Base-by-base conservation (phyloP, 148 eudicot genomes). In the Arbutus unedo region DNA sequence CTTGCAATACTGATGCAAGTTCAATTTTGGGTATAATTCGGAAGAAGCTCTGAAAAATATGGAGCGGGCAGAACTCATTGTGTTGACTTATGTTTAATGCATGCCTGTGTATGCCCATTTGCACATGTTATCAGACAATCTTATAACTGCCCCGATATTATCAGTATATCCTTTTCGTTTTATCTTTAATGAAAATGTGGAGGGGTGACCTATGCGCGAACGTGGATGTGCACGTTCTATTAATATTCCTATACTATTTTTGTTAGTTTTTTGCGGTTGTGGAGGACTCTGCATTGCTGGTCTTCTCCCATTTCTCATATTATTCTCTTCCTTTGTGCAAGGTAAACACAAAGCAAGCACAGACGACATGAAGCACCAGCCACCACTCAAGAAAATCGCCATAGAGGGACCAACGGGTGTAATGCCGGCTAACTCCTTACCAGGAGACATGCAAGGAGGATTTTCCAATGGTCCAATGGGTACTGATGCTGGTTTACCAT, bases 281-380 rank as follows among this genome's bases (percentile, higher is more conserved):
- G 41, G 70, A 23, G 14, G 16, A 25, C 70, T 64, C 41, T 25
- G 13, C 10, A 14, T 64, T 64, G 9, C 41, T 64, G 10, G 41
- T 64, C 70, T 23, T 64, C 70, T 25, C 25, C 14, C 41, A 64
- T 64, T 64, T 19, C 23, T 59, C 25, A 59, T 9, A 19, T 19
- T 59, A 64, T 64, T 64, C 70, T 64, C 70, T 64, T 23, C 70
- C 13, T 11, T 64, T 64, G 23, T 64, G 15, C 70, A 23, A 91
- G 93, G 88, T 77, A 91, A 93, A 88, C 90, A 91, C 83, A 90
- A 90, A 84, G 89, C 81, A 67, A 82, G 55, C 8, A 60, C 9
- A 72, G 91, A 91, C 55, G 82, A 82, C 60, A 19, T 44, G 74
- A 92, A 88, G 79, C 89, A 90, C 56, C 91, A 88, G 82, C 85